Conservation (phyloP, 2,329 filamentous ascomycete species). For the Xylaria sp. region DNA sequence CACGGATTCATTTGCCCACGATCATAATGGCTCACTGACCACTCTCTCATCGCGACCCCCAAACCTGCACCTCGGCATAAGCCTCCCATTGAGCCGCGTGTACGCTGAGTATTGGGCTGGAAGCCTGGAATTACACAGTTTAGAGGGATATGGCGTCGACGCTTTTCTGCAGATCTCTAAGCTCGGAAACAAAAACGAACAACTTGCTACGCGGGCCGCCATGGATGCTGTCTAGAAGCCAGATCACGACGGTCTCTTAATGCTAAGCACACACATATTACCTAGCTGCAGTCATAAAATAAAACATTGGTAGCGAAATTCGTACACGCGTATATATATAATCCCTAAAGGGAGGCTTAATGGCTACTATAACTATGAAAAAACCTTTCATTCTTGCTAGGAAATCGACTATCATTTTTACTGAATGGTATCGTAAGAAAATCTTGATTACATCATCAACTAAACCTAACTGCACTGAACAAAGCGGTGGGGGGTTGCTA, state of each 20-base stretch:
- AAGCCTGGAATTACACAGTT: constrained; percentile 86
- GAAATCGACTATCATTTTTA: constrained; percentile 33
- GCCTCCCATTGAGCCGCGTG: constrained; percentile 89
- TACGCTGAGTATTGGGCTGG: constrained; percentile 99
- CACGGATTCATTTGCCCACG: not conserved
- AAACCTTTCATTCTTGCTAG: not conserved
- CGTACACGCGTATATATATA: not conserved
- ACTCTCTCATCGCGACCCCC: constrained; percentile 85
- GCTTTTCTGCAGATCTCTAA: constrained; percentile 96
- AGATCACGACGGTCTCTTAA: constrained; percentile 24
- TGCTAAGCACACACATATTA: not conserved
- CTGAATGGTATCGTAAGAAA: constrained; percentile 61
- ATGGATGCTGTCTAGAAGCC: constrained; percentile 76
- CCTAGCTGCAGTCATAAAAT: not conserved
- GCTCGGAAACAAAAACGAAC: constrained; percentile 97
- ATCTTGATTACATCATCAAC: constrained; percentile 53
- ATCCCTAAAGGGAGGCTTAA: not conserved
- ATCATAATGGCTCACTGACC: constrained; percentile 74
- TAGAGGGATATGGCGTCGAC: constrained; percentile 96
- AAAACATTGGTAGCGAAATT: not conserved
- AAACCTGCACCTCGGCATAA: constrained; percentile 89
- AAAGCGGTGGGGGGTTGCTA: constrained; percentile 50
- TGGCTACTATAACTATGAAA: not conserved
- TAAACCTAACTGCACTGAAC: constrained; percentile 50
- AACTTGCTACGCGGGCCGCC: constrained; percentile 79